Conservation (phyloP, 108 stramenopile genomes). For the Nannochloropsis salina region DNA sequence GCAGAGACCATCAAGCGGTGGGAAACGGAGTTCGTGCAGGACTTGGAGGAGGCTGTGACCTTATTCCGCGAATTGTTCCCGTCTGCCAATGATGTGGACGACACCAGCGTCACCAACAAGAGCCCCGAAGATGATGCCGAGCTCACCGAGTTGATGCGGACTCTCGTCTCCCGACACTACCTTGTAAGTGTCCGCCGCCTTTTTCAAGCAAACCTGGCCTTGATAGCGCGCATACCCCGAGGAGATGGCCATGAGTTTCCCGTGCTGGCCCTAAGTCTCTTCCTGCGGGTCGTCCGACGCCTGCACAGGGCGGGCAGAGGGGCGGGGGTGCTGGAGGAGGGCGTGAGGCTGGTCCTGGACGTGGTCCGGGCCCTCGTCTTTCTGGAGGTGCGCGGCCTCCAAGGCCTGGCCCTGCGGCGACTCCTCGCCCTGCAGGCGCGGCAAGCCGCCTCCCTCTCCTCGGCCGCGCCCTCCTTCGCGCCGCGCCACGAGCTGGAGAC, state of each 20-base stretch:
- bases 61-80: background rate
- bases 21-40: background rate
- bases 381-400: background rate
- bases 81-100: background rate
- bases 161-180: background rate
- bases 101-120: background rate
- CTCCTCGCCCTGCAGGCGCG: background rate
- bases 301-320: background rate
- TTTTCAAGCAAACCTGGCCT: background rate
- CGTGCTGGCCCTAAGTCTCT: background rate
- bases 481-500: background rate
- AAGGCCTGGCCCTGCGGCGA: background rate
- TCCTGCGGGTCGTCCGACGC: background rate
- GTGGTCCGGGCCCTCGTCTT: background rate
- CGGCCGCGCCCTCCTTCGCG: background rate
- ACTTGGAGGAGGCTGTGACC: background rate
- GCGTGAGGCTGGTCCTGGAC: background rate
- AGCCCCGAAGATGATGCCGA: background rate
- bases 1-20: background rate
- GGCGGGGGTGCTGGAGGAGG: background rate
- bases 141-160: background rate
- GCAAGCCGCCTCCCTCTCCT: background rate
- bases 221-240: background rate
- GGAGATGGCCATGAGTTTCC: background rate
- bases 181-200: background rate